These are phyloP conservation scores for Rosellinia necatrix DNA, from an alignment of 2,329 filamentous ascomycete species.

Conservation along the genomic window DNA sequence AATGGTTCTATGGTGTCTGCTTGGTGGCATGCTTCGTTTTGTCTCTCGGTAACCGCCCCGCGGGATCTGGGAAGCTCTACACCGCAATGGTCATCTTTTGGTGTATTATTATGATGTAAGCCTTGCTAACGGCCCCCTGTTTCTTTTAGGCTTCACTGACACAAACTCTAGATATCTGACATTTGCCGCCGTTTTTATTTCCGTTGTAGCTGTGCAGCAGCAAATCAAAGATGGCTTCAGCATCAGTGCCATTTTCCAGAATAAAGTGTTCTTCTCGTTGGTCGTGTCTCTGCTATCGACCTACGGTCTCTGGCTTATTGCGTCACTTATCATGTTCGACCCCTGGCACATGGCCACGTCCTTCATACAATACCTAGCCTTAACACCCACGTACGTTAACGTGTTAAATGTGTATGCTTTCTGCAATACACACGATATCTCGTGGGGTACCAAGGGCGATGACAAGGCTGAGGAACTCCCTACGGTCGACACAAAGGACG, in stretches of 20 bases:
- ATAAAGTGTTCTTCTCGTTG: slow-evolving; percentile 88
- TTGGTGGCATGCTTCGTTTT: slow-evolving; percentile 94
- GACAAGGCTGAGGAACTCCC: slow-evolving; percentile 92
- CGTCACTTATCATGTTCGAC: slow-evolving; percentile 93
- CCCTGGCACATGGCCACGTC: slow-evolving; percentile 99
- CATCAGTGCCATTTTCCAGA: slow-evolving; percentile 76
- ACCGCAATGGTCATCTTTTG: slow-evolving; percentile 99
- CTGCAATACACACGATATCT: slow-evolving; percentile 97
- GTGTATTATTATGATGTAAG: slow-evolving; percentile 89
- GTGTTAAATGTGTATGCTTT: slow-evolving; percentile 99
- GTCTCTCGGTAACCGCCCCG: slow-evolving; percentile 89
- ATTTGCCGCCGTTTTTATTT: slow-evolving; percentile 94
- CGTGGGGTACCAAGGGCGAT: slow-evolving; percentile 97
- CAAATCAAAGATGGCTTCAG: slow-evolving; percentile 73
- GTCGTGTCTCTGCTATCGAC: slow-evolving; percentile 92
- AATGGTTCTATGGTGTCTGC: slow-evolving; percentile 93
- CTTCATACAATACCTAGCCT: slow-evolving; percentile 89
- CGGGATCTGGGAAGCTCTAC: slow-evolving; percentile 92
- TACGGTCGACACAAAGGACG: slow-evolving; percentile 86
- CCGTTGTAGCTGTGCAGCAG: slow-evolving; percentile 79
- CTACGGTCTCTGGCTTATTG: slow-evolving; percentile 89
- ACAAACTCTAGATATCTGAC: slow-evolving; percentile 70
- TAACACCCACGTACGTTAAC: slow-evolving; percentile 97
- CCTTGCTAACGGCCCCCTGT: background rate
- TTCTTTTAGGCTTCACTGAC: slow-evolving; percentile 10